phyloP scores from a whole-genome alignment of 179 eudicot species.

The Dionaea muscipula region DNA sequence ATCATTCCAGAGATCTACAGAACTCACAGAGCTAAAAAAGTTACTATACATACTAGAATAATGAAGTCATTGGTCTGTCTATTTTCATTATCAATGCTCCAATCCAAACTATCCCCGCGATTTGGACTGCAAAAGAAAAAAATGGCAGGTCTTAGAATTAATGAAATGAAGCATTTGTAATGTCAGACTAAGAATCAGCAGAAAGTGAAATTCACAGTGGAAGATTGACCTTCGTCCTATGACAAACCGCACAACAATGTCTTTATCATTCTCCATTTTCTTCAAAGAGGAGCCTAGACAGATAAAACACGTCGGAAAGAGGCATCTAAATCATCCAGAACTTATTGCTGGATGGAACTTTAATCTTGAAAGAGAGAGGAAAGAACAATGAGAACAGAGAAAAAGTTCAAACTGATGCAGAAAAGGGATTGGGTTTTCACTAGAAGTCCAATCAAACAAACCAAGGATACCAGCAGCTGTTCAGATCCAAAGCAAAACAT shows the following conservation, averaged over 20 bases:
- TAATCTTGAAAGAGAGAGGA: not conserved
- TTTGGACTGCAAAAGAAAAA: constrained; percentile 36
- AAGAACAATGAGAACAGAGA: too few relatives aligned
- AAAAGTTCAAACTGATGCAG: too few relatives aligned
- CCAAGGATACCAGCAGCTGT: too few relatives aligned
- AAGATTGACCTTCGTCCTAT: constrained; percentile 54
- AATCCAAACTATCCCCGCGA: constrained; percentile 39
- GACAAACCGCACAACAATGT: constrained; percentile 55
- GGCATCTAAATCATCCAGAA: not conserved
- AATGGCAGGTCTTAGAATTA: not conserved
- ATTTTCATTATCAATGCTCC: constrained; percentile 44
- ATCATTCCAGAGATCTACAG: not conserved
- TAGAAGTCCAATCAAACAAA: too few relatives aligned
- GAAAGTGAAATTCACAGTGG: constrained; percentile 3
- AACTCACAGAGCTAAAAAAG: not conserved
- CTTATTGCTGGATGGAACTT: not conserved
- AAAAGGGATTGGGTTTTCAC: too few relatives aligned
- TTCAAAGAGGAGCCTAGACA: constrained; percentile 34
- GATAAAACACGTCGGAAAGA: not conserved
- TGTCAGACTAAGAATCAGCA: not conserved
- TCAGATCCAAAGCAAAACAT: too few relatives aligned
- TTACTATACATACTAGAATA: constrained; percentile 39
- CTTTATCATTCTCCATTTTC: constrained; percentile 45
- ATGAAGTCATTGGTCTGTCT: constrained; percentile 43
- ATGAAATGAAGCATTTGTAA: not conserved